These are phyloP conservation scores for Cornus kousa DNA, from an alignment of 148 eudicot species.

Conservation along the genomic window DNA sequence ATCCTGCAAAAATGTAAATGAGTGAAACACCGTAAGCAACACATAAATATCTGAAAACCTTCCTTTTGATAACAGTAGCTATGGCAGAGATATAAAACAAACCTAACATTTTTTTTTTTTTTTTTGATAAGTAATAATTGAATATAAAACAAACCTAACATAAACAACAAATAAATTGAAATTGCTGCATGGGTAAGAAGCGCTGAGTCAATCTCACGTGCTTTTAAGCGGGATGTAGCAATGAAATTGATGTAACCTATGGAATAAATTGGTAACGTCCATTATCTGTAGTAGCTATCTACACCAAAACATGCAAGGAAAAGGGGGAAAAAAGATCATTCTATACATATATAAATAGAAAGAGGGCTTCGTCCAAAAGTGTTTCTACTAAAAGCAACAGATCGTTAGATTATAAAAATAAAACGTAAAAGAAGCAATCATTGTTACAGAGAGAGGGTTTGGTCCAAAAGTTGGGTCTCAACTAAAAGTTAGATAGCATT, in stretches of 20 bases:
- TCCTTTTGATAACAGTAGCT: background rate
- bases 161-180: background rate
- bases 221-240: background rate
- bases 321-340: background rate
- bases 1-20: constrained; percentile 51
- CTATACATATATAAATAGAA: no score
- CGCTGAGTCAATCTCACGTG: background rate
- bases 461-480: no score
- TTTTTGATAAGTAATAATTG: no score
- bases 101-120: no score
- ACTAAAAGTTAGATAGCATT: no score
- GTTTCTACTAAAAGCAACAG: no score
- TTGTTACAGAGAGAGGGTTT: no score
- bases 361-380: no score
- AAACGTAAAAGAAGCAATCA: no score
- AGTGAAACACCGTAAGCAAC: constrained; percentile 2
- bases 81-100: background rate
- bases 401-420: no score
- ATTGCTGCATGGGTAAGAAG: background rate
- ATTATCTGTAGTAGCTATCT: background rate
- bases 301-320: background rate
- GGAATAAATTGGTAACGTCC: background rate
- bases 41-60: background rate
- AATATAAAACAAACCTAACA: background rate
- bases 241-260: background rate